Evolutionary conservation across 768 basidiomycete genomes (phyloP).

Genomic region (Neoboletus subvelutipes): DNA sequence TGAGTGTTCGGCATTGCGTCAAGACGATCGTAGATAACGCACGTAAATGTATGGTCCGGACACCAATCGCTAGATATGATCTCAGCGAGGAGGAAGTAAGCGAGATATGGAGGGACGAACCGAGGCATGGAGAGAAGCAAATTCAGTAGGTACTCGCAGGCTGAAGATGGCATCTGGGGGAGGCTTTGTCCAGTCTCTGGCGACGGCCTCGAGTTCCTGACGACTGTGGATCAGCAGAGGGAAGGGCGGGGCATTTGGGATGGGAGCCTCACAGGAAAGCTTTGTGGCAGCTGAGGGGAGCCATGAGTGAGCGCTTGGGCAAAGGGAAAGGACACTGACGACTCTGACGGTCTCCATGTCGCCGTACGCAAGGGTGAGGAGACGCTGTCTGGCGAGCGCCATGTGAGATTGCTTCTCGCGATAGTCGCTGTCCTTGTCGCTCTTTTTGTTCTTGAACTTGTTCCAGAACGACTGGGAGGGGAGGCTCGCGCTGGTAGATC

Average conservation of each 20-base stretch:
- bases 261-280: slow-evolving; percentile 51
- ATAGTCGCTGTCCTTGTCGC: slow-evolving; percentile 60
- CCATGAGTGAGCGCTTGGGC: slow-evolving; percentile 1
- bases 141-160: slow-evolving; percentile 84
- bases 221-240: slow-evolving; percentile 6
- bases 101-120: slow-evolving; percentile 43
- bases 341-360: slow-evolving; percentile 87
- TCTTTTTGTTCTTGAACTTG: slow-evolving; percentile 67
- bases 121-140: slow-evolving; percentile 79
- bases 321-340: slow-evolving; percentile 33
- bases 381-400: slow-evolving; percentile 70
- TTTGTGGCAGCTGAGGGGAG: slow-evolving; percentile 58
- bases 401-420: slow-evolving; percentile 55
- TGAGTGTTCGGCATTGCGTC: slow-evolving; percentile 10
- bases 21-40: slow-evolving; percentile 29
- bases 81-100: slow-evolving; percentile 21
- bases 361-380: slow-evolving; percentile 77
- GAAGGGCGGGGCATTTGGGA: not conserved
- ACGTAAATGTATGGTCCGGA: slow-evolving; percentile 85
- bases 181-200: slow-evolving; percentile 84
- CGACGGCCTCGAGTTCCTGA: slow-evolving; percentile 78
- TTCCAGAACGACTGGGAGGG: slow-evolving; percentile 52
- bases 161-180: slow-evolving; percentile 76
- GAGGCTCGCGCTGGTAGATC: slow-evolving; percentile 65
- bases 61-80: slow-evolving; percentile 60